Evolutionary conservation across 768 basidiomycete species (phyloP).

Genomic region (Strobilomyces dryophilus): DNA sequence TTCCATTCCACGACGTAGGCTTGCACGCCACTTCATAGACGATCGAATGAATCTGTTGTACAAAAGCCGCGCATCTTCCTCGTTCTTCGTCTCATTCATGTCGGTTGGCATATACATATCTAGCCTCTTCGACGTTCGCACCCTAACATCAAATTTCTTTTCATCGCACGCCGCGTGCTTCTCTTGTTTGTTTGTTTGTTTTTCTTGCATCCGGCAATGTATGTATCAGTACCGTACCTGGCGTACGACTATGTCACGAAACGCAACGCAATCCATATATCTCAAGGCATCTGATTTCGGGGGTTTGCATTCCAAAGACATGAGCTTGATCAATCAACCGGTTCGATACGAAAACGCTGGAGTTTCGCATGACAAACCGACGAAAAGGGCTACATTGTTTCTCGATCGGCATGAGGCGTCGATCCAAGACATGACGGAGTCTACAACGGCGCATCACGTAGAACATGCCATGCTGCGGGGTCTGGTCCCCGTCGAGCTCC

Average conservation of each 20-base stretch:
- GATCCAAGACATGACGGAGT: too few relatives aligned
- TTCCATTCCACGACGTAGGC: neutral
- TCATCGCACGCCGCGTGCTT: neutral
- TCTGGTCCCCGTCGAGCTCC: too few relatives aligned
- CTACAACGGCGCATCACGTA: too few relatives aligned
- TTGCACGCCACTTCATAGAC: constrained; percentile 13
- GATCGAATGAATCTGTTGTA: constrained; percentile 22
- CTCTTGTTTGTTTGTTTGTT: neutral
- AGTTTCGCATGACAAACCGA: too few relatives aligned
- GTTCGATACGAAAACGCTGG: constrained; percentile 1
- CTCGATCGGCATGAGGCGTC: too few relatives aligned
- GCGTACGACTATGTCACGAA: constrained; percentile 25
- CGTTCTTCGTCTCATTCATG: constrained; percentile 14
- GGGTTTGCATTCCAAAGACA: neutral
- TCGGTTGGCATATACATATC: constrained; percentile 19
- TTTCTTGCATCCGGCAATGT: constrained; percentile 18
- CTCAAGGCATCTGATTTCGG: constrained; percentile 3
- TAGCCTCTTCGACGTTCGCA: constrained; percentile 27
- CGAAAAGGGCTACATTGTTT: too few relatives aligned
- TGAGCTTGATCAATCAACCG: neutral
- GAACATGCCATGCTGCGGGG: too few relatives aligned
- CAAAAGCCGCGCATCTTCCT: constrained; percentile 13
- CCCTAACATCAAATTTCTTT: constrained; percentile 10
- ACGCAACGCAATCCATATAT: constrained; percentile 3
- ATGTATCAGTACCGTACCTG: constrained; percentile 36